phyloP scores from a whole-genome alignment of 1,284 basidiomycete species.

The Mycocalia duriaeana region DNA sequence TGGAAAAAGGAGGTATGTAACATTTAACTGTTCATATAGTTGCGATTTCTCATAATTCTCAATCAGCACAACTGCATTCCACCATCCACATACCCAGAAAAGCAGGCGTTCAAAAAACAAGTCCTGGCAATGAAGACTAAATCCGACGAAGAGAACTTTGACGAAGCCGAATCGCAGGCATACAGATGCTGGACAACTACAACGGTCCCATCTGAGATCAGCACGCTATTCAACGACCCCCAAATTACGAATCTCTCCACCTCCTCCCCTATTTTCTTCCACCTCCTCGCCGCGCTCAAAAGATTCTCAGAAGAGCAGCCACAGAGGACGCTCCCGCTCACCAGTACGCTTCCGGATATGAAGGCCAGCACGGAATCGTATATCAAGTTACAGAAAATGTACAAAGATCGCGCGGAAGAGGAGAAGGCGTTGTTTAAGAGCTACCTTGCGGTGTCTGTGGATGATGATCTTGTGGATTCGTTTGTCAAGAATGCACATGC shows the following conservation, averaged over 20 bases:
- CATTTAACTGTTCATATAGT: background rate
- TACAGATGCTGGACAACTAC: slow-evolving; percentile 72
- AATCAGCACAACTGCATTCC: slow-evolving; percentile 57
- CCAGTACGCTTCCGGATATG: slow-evolving; percentile 88
- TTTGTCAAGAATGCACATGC: slow-evolving; percentile 92
- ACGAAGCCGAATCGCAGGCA: slow-evolving; percentile 83
- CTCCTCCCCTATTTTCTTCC: slow-evolving; percentile 69
- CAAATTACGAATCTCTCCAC: slow-evolving; percentile 34
- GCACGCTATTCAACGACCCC: slow-evolving; percentile 61
- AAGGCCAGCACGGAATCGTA: slow-evolving; percentile 86
- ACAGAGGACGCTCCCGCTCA: slow-evolving; percentile 45
- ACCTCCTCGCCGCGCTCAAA: slow-evolving; percentile 78
- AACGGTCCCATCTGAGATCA: slow-evolving; percentile 65
- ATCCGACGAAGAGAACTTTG: slow-evolving; percentile 92
- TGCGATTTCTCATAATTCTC: background rate
- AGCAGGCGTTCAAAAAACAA: slow-evolving; percentile 71
- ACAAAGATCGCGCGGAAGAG: slow-evolving; percentile 64
- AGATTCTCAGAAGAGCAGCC: slow-evolving; percentile 46
- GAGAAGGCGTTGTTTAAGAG: slow-evolving; percentile 60
- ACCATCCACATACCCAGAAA: slow-evolving; percentile 66
- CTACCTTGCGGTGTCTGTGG: slow-evolving; percentile 36
- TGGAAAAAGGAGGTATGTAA: slow-evolving; percentile 69
- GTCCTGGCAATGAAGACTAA: slow-evolving; percentile 63
- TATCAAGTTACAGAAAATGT: slow-evolving; percentile 74
- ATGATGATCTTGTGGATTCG: slow-evolving; percentile 60